Evolutionary conservation across 2,329 filamentous ascomycete species (phyloP), one percentile per base, ranked within the genome.

Genomic region (Ciborinia camelliae): DNA sequence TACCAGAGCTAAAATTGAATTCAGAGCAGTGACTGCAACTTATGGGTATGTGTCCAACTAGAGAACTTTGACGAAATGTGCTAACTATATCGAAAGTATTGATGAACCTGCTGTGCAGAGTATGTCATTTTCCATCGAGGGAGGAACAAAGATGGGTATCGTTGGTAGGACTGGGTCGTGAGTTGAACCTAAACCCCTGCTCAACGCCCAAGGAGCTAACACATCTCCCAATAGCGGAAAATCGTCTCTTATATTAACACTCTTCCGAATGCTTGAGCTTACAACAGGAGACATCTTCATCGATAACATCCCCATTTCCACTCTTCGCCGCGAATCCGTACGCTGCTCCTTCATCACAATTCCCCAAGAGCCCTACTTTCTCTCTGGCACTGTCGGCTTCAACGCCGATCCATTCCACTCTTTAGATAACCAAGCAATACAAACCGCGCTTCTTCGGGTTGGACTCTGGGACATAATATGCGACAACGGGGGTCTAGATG

Each of bases 201-300:
- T 39, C 20, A 5, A 35, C 6, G n/a, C 26, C 9, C 9, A 47
- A 48, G 9, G 8, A 45, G 14, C 48, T 60, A 45, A 63, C 12
- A 12, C 8, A 30, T 18, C 7, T 26, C 10, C 7, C 26, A 30
- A 26, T 35, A 79, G 78, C 30, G 78, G 79, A 0, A 81, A 81
- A 63, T 84, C 10, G 76, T 85, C 59, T 1, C 73, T 84, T 0
- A 72, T 84, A 0, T 74, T 81, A 4, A 73, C 79, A 0, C 73
- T 86, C 3, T 78, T 85, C 35, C 79, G 80, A 60, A 91, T 92
- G 1, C 81, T 98, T 3, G 94, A 98, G 76, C 91, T 93, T 0
- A 90, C 95, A 71, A 82, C 85, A 68, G 80, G 79, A 32, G 73
- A 68, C 1, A 79, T 81, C 65, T 71, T 68, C 7, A 77, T 81